Evolutionary conservation across 2,329 filamentous ascomycete genomes (phyloP).

Genomic region (Saccharata proteae): DNA sequence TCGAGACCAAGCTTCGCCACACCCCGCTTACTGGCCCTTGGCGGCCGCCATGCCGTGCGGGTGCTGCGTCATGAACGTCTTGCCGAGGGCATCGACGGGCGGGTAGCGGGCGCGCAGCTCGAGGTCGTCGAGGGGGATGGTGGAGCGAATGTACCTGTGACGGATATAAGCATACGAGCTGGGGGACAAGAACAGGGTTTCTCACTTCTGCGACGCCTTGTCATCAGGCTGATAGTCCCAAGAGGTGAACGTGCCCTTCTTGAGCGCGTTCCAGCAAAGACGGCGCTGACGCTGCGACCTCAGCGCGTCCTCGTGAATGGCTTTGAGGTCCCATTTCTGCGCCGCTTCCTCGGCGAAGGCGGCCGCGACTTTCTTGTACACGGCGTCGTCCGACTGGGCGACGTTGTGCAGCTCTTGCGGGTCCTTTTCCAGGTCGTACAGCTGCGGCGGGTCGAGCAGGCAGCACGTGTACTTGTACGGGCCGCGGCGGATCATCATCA

Average conservation of each 20-base stretch:
- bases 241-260: constrained; percentile 59
- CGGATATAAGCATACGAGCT: constrained; percentile 8
- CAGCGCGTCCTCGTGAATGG: constrained; percentile 63
- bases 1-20: no score
- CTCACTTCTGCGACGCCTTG: constrained; percentile 54
- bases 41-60: constrained; percentile 24
- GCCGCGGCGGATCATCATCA: constrained; percentile 88
- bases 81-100: constrained; percentile 34
- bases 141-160: constrained; percentile 69
- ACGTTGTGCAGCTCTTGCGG: constrained; percentile 69
- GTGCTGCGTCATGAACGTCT: constrained; percentile 19
- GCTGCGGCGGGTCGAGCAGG: constrained; percentile 68
- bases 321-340: constrained; percentile 67
- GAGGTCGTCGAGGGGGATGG: constrained; percentile 68
- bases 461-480: constrained; percentile 87
- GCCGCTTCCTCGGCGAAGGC: constrained; percentile 64
- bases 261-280: constrained; percentile 69
- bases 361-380: constrained; percentile 30
- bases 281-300: constrained; percentile 66
- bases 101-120: constrained; percentile 67
- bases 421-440: constrained; percentile 68
- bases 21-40: constrained; percentile 18
- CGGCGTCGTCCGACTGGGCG: constrained; percentile 29
- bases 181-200: constrained; percentile 9
- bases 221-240: constrained; percentile 79